Conservation (phyloP, 257 asterid species). For the Solanum piurae region DNA sequence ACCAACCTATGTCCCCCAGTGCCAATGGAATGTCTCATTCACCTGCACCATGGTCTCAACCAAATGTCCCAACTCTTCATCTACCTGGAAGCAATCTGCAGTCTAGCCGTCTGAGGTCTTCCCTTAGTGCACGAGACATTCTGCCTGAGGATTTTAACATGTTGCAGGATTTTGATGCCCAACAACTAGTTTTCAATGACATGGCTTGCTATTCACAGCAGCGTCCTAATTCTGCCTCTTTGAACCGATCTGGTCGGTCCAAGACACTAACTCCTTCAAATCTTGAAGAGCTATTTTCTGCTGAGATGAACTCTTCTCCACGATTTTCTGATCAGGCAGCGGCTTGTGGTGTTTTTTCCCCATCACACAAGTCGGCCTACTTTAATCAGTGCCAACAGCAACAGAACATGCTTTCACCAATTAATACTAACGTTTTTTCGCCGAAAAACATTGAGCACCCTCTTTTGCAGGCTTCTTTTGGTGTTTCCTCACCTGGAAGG, state of each 20-base stretch:
- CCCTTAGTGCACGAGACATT: slow-evolving; percentile 80
- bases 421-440: slow-evolving; percentile 57
- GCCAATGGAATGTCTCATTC: slow-evolving; percentile 62
- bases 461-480: slow-evolving; percentile 67
- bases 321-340: slow-evolving; percentile 58
- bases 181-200: slow-evolving; percentile 50
- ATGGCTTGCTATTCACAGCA: slow-evolving; percentile 46
- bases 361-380: slow-evolving; percentile 63
- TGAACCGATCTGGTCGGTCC: slow-evolving; percentile 43
- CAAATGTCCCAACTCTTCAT: slow-evolving; percentile 70
- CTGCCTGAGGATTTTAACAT: slow-evolving; percentile 38
- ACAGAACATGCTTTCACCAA: slow-evolving; percentile 58
- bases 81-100: slow-evolving; percentile 87
- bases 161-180: slow-evolving; percentile 59
- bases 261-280: slow-evolving; percentile 78
- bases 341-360: slow-evolving; percentile 62
- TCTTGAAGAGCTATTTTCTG: slow-evolving; percentile 78
- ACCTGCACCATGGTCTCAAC: slow-evolving; percentile 63
- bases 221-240: slow-evolving; percentile 36
- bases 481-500: slow-evolving; percentile 70
- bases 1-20: slow-evolving; percentile 64
- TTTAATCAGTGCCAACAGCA: slow-evolving; percentile 74
- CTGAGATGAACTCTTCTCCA: slow-evolving; percentile 66
- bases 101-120: slow-evolving; percentile 84
- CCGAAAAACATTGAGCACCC: slow-evolving; percentile 67